Conservation (phyloP, 331 rosid species). For the Cucumis variabilis region DNA sequence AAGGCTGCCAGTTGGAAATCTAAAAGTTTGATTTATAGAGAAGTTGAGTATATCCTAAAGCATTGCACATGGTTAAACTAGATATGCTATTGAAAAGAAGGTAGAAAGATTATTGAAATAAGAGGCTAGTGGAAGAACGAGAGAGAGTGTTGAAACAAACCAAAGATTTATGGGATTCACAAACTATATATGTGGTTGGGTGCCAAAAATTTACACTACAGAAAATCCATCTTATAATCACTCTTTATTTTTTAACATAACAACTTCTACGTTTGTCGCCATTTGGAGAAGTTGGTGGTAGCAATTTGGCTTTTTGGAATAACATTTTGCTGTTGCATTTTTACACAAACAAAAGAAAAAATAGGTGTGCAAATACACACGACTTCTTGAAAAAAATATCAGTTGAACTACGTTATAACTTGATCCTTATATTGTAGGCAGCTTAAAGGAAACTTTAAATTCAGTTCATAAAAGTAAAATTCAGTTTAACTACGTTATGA, state of each 20-base stretch:
- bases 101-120: conserved; percentile 73
- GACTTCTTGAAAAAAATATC: neutral
- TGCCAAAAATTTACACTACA: conserved; percentile 22
- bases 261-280: neutral
- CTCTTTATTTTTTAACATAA: neutral
- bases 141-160: conserved; percentile 59
- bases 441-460: too few relatives aligned
- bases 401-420: too few relatives aligned
- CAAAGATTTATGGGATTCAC: conserved; percentile 73
- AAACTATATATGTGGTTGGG: conserved; percentile 60
- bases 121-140: conserved; percentile 62
- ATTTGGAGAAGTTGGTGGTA: neutral
- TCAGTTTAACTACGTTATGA: too few relatives aligned
- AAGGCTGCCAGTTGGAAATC: conserved; percentile 66
- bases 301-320: neutral
- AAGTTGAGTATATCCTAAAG: conserved; percentile 77
- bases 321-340: neutral
- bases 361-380: neutral
- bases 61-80: conserved; percentile 74
- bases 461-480: too few relatives aligned
- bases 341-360: neutral
- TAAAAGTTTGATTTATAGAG: conserved; percentile 91
- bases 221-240: neutral
- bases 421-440: too few relatives aligned
- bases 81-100: conserved; percentile 78